A percentile compares a stretch with the other conserved stretches of the same genome.
These are phyloP conservation scores for Fusarium goolgardi DNA, from an alignment of 2,329 filamentous ascomycete genomes.

Conservation along the genomic window DNA sequence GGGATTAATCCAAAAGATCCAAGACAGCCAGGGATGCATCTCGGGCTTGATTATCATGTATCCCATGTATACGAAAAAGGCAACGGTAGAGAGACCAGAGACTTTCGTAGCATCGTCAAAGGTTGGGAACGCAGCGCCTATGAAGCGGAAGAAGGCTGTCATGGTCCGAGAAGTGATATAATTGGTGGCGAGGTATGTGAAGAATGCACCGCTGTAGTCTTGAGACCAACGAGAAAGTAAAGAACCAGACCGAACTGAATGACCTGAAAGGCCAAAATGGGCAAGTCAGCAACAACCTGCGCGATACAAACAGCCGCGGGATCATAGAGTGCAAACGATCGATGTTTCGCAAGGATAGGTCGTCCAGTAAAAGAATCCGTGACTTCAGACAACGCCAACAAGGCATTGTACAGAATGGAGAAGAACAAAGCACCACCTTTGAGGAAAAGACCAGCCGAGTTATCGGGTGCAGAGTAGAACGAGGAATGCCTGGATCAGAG, in stretches of 20 bases:
- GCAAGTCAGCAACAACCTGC: constrained; percentile 64
- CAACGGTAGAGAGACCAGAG: constrained; percentile 62
- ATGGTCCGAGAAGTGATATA: constrained; percentile 54
- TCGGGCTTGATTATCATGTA: constrained; percentile 71
- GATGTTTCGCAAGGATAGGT: constrained; percentile 69
- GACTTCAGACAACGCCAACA: constrained; percentile 74
- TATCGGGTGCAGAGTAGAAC: constrained; percentile 72
- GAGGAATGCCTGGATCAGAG: constrained; percentile 69
- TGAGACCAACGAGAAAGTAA: constrained; percentile 73
- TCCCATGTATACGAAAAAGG: constrained; percentile 70
- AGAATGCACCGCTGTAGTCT: constrained; percentile 64
- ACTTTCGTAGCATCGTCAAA: constrained; percentile 71
- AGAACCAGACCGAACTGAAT: constrained; percentile 66
- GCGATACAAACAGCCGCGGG: constrained; percentile 69
- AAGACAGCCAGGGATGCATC: constrained; percentile 72
- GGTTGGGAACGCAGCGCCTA: constrained; percentile 65
- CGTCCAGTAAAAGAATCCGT: constrained; percentile 70
- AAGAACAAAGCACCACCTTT: constrained; percentile 75
- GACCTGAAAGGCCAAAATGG: constrained; percentile 68
- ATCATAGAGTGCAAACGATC: constrained; percentile 67
- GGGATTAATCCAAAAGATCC: constrained; percentile 74
- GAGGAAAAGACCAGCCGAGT: constrained; percentile 69
- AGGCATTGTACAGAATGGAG: constrained; percentile 69
- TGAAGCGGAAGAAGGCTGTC: constrained; percentile 67
- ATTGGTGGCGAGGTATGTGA: constrained; percentile 67